Evolutionary conservation across 495 filamentous ascomycete species (phyloP).

Genomic region (Xylaria cubensis): DNA sequence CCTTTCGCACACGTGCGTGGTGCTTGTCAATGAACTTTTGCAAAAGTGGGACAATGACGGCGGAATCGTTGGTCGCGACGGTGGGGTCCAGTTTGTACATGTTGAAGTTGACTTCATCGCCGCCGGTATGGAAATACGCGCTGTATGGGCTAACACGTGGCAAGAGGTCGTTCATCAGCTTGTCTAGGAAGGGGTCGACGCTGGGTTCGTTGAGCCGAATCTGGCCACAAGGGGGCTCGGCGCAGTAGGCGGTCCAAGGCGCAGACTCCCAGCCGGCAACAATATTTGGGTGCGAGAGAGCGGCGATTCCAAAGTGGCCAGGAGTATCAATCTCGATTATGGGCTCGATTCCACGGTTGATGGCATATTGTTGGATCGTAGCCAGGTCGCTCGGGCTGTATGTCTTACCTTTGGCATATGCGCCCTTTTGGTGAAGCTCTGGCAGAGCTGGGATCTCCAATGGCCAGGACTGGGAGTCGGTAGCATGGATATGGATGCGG

Average conservation of each 20-base stretch:
- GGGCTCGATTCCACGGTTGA: conserved; percentile 71
- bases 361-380: conserved; percentile 70
- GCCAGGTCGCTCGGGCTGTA: conserved; percentile 69
- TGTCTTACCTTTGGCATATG: conserved; percentile 64
- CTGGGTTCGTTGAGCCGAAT: conserved; percentile 73
- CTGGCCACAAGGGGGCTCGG: conserved; percentile 77
- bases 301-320: conserved; percentile 74
- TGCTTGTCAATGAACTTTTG: conserved; percentile 73
- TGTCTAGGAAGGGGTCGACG: conserved; percentile 73
- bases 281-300: conserved; percentile 70
- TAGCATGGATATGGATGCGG: conserved; percentile 76
- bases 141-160: conserved; percentile 70
- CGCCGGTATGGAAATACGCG: conserved; percentile 81
- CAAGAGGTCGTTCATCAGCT: conserved; percentile 71
- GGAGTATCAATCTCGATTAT: conserved; percentile 83
- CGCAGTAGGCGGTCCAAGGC: conserved; percentile 72
- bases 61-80: conserved; percentile 64
- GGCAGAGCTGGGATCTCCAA: conserved; percentile 77
- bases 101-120: conserved; percentile 80
- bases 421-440: conserved; percentile 70
- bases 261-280: conserved; percentile 72
- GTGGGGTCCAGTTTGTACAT: conserved; percentile 75
- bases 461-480: conserved; percentile 86
- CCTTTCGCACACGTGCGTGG: conserved; percentile 62
- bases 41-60: conserved; percentile 70